A percentile compares a stretch with the other conserved stretches of the same genome.
phyloP scores from a whole-genome alignment of 345 rosid genomes.

The Melaleuca alternifolia region DNA sequence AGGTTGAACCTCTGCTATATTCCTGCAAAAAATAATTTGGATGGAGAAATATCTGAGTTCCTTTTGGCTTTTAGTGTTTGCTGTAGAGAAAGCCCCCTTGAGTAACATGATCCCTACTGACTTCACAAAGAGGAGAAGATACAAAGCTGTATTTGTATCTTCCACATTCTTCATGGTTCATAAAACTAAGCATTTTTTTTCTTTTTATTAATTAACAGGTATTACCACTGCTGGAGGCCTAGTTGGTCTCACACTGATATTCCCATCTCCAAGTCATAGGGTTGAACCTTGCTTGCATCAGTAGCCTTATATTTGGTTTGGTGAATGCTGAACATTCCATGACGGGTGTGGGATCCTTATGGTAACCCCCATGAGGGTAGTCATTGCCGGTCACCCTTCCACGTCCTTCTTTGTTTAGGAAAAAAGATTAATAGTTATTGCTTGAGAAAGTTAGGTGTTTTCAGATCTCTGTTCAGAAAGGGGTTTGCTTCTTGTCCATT shows the following conservation, averaged over 20 bases:
- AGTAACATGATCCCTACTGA: too few species aligned
- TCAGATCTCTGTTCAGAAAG: not conserved
- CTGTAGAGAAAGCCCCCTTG: too few species aligned
- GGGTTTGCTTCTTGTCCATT: not conserved
- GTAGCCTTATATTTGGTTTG: not conserved
- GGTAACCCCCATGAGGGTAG: not conserved
- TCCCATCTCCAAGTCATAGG: not conserved
- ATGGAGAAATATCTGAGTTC: too few species aligned
- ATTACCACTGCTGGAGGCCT: too few species aligned
- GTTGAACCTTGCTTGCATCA: not conserved
- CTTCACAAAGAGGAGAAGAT: too few species aligned
- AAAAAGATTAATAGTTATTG: not conserved
- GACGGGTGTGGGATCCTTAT: not conserved
- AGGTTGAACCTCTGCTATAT: too few species aligned
- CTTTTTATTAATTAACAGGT: too few species aligned
- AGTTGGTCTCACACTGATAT: not conserved
- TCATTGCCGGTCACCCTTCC: not conserved
- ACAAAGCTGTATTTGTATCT: too few species aligned
- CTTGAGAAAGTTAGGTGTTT: not conserved
- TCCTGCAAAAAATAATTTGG: too few species aligned
- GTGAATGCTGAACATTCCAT: not conserved
- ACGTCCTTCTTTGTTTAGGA: not conserved
- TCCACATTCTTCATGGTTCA: too few species aligned
- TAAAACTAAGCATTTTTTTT: too few species aligned
- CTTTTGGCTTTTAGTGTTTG: too few species aligned